Percentiles rank a stretch among this genome's conserved stretches.
Conservation (phyloP, 2,329 filamentous ascomycete genomes). For the Nemania sp. region DNA sequence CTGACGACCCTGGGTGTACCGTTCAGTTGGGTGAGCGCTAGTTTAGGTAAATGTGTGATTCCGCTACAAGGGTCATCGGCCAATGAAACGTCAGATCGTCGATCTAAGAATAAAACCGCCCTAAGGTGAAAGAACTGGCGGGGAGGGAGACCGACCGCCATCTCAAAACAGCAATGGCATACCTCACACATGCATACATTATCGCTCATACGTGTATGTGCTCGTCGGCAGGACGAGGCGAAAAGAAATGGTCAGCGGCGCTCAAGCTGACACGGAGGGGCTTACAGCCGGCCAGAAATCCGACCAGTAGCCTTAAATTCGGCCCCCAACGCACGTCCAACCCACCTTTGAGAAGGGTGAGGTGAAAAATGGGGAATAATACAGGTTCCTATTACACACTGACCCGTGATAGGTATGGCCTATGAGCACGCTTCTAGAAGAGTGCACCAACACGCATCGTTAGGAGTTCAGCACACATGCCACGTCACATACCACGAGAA, state of each 20-base stretch:
- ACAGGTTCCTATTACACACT: background rate
- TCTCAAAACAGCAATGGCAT: slow-evolving; percentile 12
- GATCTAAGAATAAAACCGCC: slow-evolving; percentile 18
- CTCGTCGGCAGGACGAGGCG: background rate
- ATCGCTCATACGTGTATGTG: no score
- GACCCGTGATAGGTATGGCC: background rate
- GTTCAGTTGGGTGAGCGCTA: slow-evolving; percentile 33
- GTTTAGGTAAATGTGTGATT: slow-evolving; percentile 10
- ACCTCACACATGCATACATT: no score
- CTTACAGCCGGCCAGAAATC: background rate
- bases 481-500: no score
- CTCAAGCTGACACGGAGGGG: background rate
- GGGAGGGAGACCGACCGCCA: background rate
- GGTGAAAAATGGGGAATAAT: background rate
- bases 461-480: background rate
- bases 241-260: background rate
- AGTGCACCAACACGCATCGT: background rate
- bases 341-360: background rate
- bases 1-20: slow-evolving; percentile 26
- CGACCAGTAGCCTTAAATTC: slow-evolving; percentile 5
- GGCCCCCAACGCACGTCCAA: slow-evolving; percentile 14
- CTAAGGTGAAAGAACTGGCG: slow-evolving; percentile 14
- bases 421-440: background rate
- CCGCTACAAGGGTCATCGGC: slow-evolving; percentile 19
- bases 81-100: slow-evolving; percentile 20